A percentile compares a stretch with the other conserved stretches of the same genome.
phyloP scores from a whole-genome alignment of 73 alveolate genomes.

The Breviolum minutum region DNA sequence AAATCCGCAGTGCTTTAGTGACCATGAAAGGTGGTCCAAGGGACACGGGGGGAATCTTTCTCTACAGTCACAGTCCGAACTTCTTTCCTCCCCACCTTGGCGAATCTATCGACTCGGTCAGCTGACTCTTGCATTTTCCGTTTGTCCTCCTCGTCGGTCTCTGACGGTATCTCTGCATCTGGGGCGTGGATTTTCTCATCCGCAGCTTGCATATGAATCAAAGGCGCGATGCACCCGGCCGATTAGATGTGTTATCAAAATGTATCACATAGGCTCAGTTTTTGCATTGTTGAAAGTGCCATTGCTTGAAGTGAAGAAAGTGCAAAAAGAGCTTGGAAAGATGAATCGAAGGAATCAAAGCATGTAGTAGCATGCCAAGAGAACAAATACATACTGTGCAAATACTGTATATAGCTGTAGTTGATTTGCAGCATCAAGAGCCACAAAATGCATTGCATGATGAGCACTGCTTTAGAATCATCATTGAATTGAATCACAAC shows the following conservation, averaged over 20 bases:
- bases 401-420: too few species aligned
- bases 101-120: conserved; percentile 12
- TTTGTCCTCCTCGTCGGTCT: neutral
- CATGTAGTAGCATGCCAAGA: too few species aligned
- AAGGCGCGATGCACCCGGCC: neutral
- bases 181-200: neutral
- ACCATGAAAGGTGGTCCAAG: neutral
- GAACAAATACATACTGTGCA: too few species aligned
- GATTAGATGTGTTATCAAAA: neutral
- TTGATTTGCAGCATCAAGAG: too few species aligned
- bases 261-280: neutral
- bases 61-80: neutral
- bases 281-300: too few species aligned
- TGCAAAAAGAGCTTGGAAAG: too few species aligned
- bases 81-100: neutral
- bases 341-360: too few species aligned
- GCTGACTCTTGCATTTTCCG: neutral
- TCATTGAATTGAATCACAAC: too few species aligned
- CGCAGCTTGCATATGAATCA: neutral
- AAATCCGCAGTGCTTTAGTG: neutral
- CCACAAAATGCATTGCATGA: too few species aligned
- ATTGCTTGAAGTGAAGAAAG: too few species aligned
- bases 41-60: neutral
- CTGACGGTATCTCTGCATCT: neutral
- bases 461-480: too few species aligned